These are phyloP conservation scores for Exophiala phaeomuriformis DNA, from an alignment of 2,329 filamentous ascomycete species.

Conservation along the genomic window DNA sequence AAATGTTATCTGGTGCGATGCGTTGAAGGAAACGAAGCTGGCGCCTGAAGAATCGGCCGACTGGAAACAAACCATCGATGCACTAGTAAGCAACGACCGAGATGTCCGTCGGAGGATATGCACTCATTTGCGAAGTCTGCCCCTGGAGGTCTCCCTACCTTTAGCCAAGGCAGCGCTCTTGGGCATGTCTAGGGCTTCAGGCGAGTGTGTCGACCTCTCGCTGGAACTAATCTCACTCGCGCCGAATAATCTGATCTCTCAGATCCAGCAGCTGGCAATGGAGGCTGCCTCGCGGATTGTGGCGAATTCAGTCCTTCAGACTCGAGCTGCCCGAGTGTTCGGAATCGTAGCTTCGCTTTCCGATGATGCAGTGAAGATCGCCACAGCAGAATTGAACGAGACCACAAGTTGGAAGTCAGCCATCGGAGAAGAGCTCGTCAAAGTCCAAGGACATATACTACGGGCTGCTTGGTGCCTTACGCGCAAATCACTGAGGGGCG, in stretches of 20 bases:
- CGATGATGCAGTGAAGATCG: conserved; percentile 17
- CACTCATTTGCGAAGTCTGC: conserved; percentile 20
- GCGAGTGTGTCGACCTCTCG: conserved; percentile 44
- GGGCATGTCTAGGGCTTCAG: conserved; percentile 36
- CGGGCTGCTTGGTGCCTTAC: conserved; percentile 53
- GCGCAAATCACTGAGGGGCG: conserved; percentile 45
- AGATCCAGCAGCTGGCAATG: conserved; percentile 1
- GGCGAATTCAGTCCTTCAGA: conserved; percentile 62
- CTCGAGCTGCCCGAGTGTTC: conserved; percentile 60
- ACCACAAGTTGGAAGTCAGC: conserved; percentile 48
- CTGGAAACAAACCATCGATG: conserved; percentile 74
- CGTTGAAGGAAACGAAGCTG: conserved; percentile 42
- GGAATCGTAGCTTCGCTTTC: conserved; percentile 69
- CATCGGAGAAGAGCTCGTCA: conserved; percentile 53
- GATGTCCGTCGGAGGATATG: conserved; percentile 17
- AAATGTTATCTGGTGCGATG: conserved; percentile 53
- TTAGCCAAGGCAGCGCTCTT: conserved; percentile 41
- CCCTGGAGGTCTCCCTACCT: conserved; percentile 29
- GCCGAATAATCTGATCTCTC: conserved; percentile 38
- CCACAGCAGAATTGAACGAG: conserved; percentile 8
- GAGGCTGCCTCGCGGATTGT: conserved; percentile 30
- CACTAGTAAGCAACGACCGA: conserved; percentile 21
- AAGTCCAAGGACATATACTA: conserved; percentile 54
- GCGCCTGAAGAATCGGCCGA: conserved; percentile 60
- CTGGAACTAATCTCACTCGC: conserved; percentile 50